Percentiles rank a stretch among this genome's conserved stretches.
Conservation (phyloP, 140 eudicot genomes). For the Ambrosia hybrid region DNA sequence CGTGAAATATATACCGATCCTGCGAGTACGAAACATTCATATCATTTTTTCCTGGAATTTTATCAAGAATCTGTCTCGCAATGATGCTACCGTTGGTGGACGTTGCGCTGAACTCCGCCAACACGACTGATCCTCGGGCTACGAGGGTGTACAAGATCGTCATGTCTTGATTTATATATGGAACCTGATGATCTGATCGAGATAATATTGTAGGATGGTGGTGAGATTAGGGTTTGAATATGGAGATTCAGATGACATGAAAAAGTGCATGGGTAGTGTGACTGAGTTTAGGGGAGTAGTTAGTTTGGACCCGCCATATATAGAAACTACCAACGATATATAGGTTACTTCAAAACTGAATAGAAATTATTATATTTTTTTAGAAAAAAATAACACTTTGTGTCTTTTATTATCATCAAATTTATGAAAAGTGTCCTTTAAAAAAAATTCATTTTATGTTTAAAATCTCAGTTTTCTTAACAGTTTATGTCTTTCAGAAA, state of each 20-base stretch:
- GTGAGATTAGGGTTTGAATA: conserved; percentile 18
- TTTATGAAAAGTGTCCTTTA: too few relatives aligned
- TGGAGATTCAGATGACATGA: conserved; percentile 9
- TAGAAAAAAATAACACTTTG: too few relatives aligned
- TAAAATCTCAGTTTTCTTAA: too few relatives aligned
- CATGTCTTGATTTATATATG: conserved; percentile 37
- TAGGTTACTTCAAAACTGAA: too few relatives aligned
- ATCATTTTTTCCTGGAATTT: conserved; percentile 61
- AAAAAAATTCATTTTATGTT: too few relatives aligned
- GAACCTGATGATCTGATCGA: background rate
- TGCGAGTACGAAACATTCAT: conserved; percentile 79
- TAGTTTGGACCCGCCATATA: conserved; percentile 26
- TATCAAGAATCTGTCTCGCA: conserved; percentile 76
- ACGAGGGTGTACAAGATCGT: conserved; percentile 78
- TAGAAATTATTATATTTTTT: too few relatives aligned
- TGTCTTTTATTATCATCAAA: too few relatives aligned
- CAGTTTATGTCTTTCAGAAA: too few relatives aligned
- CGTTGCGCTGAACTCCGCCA: conserved; percentile 73
- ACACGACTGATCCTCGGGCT: conserved; percentile 77
- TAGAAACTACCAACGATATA: conserved; percentile 12
- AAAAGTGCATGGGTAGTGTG: conserved; percentile 12
- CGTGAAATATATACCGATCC: conserved; percentile 85
- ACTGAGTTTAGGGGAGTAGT: conserved; percentile 11
- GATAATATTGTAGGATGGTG: background rate
- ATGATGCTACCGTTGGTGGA: conserved; percentile 76